A percentile compares a stretch with the other conserved stretches of the same genome.
phyloP scores from a whole-genome alignment of 129 eudicot species.

The Escallonia herrerae region DNA sequence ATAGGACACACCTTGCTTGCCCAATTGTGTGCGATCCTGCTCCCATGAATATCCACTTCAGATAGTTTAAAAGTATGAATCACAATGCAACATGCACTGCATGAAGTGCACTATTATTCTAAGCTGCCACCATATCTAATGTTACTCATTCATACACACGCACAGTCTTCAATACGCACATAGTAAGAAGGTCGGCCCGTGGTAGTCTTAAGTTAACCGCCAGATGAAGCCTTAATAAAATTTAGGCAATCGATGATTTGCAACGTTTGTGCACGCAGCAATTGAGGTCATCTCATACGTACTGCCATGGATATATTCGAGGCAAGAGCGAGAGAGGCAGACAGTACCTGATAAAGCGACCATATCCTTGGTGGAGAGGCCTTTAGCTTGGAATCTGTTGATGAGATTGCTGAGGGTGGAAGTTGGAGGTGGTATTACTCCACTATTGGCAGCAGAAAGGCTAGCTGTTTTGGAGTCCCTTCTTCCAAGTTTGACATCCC shows the following conservation, averaged over 20 bases:
- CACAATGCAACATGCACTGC: neutral
- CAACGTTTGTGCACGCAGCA: neutral
- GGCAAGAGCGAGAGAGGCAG: too few species aligned
- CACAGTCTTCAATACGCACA: too few species aligned
- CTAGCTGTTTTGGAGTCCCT: conserved; percentile 56
- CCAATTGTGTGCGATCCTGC: conserved; percentile 67
- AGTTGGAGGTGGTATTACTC: conserved; percentile 44
- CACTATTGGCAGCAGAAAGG: conserved; percentile 43
- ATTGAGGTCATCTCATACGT: neutral
- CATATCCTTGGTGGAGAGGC: conserved; percentile 58
- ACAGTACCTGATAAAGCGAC: conserved; percentile 49
- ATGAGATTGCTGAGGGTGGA: conserved; percentile 45
- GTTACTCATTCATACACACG: too few species aligned
- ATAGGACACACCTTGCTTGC: conserved; percentile 52
- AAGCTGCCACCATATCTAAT: too few species aligned
- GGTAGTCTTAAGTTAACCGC: too few species aligned
- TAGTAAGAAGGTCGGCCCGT: too few species aligned
- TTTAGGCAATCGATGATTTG: too few species aligned
- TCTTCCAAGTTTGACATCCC: conserved; percentile 58
- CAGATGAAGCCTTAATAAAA: too few species aligned
- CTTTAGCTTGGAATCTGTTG: conserved; percentile 37
- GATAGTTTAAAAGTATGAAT: neutral
- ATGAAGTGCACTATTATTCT: too few species aligned
- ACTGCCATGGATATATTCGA: too few species aligned
- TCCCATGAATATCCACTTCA: neutral